Base-by-base conservation (phyloP, 2,329 filamentous ascomycete genomes). In the Capronia coronata region DNA sequence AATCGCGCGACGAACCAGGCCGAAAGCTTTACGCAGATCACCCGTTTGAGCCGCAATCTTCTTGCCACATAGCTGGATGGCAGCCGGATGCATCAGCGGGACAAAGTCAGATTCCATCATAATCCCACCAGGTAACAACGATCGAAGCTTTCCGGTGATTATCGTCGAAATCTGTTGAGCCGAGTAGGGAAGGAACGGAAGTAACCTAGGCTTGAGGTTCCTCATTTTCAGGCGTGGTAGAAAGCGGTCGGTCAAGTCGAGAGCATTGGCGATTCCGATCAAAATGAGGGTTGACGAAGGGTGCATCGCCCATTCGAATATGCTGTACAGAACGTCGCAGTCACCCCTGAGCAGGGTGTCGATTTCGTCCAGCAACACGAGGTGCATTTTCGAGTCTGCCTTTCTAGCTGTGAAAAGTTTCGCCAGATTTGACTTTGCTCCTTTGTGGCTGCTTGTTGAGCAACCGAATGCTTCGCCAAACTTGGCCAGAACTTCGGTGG, bases 261-360 rank as follows among this genome's bases (percentile, higher is more conserved):
- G 75, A 2, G 93, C 93, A 63, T 98, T 98, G 60, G 93, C 93
- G 63, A 98, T 95, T 41, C 93, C 93, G 43, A 98, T 79, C 14
- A 98, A 74, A 29, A 93, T 74, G 3, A 98, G 80, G 16, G 80
- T 81, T 0, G 93, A 96, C 1, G 80, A 79, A 56, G 82, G 82
- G 55, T 87, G 80, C 62, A 98, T 73, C 1, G 93, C 94, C 90
- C 91, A 97, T 65, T 96, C 90, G 60, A 98, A 96, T n/a, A 98
- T 75, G 54, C 82, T 86, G 69, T 97, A 96, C 11, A 98, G 74
- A 47, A 93, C 84, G 59, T 94, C 88, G 51, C 93, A 73, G 59
- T 96, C 91, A 56, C 95, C 75, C 1, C 87, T 91, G 34, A 98
- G 75, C 43, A 98, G 82, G 63, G 94, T 87, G 63, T 98, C 93